Conservation (phyloP, 2,329 filamentous ascomycete genomes). For the Ustulina deusta region DNA sequence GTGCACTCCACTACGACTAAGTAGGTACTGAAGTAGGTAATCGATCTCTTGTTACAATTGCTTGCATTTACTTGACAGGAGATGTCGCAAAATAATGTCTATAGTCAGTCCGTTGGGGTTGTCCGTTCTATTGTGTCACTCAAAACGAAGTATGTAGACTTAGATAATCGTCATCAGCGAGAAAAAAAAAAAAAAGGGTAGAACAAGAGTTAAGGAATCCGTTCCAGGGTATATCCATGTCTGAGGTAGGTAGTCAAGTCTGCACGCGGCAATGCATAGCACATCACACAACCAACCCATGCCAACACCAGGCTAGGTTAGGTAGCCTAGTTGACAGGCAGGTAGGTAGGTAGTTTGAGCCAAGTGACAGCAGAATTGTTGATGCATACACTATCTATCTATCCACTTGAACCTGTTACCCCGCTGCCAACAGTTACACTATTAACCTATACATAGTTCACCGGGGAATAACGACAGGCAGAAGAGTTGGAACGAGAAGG, state of each 20-base stretch:
- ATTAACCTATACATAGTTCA: background rate
- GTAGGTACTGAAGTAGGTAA: too few relatives aligned
- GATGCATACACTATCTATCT: constrained; percentile 6
- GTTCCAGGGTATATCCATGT: constrained; percentile 1
- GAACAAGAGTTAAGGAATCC: background rate
- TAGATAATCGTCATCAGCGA: background rate
- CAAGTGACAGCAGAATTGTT: background rate
- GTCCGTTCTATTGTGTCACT: too few relatives aligned
- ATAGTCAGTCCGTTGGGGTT: background rate
- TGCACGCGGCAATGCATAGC: constrained; percentile 16
- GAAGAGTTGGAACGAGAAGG: background rate
- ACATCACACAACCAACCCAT: constrained; percentile 2
- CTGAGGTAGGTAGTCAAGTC: background rate
- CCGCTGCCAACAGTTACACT: background rate
- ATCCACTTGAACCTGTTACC: background rate
- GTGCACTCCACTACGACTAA: background rate
- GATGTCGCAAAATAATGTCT: background rate
- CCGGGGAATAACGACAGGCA: background rate
- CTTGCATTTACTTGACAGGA: background rate
- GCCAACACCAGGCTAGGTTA: background rate
- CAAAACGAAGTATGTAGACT: background rate
- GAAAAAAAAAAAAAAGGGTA: background rate
- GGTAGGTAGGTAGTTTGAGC: background rate
- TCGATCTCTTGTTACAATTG: background rate
- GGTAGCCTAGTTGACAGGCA: too few relatives aligned